These are phyloP conservation scores for Trametes villosa DNA, from an alignment of 768 basidiomycete species.

Conservation along the genomic window DNA sequence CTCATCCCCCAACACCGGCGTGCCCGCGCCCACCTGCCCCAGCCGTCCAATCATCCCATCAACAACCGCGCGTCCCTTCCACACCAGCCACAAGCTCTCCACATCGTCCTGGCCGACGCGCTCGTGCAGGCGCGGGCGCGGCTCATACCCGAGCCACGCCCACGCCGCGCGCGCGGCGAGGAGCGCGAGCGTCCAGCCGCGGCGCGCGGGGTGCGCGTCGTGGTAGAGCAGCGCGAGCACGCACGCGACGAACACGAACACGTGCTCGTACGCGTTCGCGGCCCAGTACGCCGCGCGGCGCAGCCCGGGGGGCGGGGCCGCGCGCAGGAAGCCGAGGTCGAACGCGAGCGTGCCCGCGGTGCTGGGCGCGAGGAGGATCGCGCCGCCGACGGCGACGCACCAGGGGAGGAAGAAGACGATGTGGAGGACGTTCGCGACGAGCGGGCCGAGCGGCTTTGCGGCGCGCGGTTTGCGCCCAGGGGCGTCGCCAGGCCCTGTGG, in stretches of 20 bases:
- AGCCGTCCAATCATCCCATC: no score
- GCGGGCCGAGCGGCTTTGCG: not conserved
- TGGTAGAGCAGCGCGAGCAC: constrained; percentile 27
- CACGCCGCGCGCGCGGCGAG: constrained; percentile 30
- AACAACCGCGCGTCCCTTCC: constrained; percentile 22
- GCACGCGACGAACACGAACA: constrained; percentile 38
- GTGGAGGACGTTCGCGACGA: not conserved
- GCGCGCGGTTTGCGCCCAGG: not conserved
- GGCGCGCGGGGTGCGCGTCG: not conserved
- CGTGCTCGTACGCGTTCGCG: constrained; percentile 39
- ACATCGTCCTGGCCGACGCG: constrained; percentile 37
- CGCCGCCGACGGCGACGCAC: constrained; percentile 40
- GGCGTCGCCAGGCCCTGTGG: not conserved
- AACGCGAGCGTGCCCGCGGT: constrained; percentile 36
- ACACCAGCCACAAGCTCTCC: constrained; percentile 40
- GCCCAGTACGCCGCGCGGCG: constrained; percentile 45
- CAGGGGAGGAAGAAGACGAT: constrained; percentile 38
- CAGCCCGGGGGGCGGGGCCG: constrained; percentile 34
- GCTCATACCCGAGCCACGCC: constrained; percentile 31
- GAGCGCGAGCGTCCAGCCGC: not conserved
- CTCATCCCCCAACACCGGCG: not conserved
- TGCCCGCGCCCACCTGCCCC: not conserved
- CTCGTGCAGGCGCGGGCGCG: constrained; percentile 25
- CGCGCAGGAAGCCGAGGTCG: constrained; percentile 31
- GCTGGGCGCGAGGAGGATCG: constrained; percentile 36